A percentile compares a stretch with the other conserved stretches of the same genome.
These are phyloP conservation scores for Hirsutella minnesotensis DNA, from an alignment of 2,329 filamentous ascomycete genomes.

Conservation along the genomic window DNA sequence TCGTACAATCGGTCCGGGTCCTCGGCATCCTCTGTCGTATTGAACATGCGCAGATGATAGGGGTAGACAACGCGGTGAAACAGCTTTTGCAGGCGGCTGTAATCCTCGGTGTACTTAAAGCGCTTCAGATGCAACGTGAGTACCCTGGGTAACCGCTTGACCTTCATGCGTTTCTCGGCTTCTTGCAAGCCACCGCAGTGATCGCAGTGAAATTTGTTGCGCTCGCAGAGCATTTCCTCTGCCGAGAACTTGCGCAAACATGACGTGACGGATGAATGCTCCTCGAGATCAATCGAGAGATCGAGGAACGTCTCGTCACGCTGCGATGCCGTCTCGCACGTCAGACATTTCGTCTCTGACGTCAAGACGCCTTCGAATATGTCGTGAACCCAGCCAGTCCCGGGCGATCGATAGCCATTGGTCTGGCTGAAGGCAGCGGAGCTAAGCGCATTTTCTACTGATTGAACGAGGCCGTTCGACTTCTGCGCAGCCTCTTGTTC, in stretches of 20 bases:
- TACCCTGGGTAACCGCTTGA: conserved; percentile 86
- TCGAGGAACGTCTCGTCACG: conserved; percentile 93
- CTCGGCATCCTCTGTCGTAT: conserved; percentile 90
- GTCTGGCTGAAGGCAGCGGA: conserved; percentile 22
- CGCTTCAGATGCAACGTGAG: conserved; percentile 87
- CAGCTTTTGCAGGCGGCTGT: conserved; percentile 85
- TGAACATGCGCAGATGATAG: conserved; percentile 91
- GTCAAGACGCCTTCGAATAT: conserved; percentile 91
- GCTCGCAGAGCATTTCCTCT: conserved; percentile 95
- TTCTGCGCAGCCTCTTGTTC: conserved; percentile 30
- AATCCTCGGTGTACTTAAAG: conserved; percentile 97
- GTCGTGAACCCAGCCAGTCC: conserved; percentile 87
- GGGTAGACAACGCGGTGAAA: conserved; percentile 96
- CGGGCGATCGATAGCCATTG: conserved; percentile 41
- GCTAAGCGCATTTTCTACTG: conserved; percentile 30
- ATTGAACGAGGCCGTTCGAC: conserved; percentile 35
- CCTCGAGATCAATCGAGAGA: conserved; percentile 87
- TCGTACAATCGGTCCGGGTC: conserved; percentile 92
- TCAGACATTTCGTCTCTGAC: conserved; percentile 92
- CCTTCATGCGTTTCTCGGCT: conserved; percentile 98
- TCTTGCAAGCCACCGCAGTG: conserved; percentile 94
- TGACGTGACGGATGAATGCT: conserved; percentile 91
- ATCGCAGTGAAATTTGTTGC: conserved; percentile 98
- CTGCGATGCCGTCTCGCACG: conserved; percentile 90
- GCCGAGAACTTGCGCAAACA: conserved; percentile 93